Conservation (phyloP, 2,329 filamentous ascomycete species). For the Neodidymelliopsis sp. region DNA sequence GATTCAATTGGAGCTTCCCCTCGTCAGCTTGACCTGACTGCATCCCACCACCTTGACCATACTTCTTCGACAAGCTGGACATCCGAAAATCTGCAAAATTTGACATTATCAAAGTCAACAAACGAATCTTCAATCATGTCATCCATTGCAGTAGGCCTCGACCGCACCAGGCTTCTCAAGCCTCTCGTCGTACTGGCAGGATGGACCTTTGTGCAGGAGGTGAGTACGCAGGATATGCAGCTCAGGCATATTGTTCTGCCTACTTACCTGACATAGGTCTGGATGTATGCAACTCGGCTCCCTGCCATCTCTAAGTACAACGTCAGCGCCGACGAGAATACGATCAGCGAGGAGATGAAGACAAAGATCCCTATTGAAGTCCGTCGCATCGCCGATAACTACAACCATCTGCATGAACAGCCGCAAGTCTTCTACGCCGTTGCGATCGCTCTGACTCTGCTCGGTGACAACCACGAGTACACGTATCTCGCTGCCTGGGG, state of each 20-base stretch:
- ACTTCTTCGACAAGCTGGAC: conserved; percentile 5
- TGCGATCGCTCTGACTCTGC: conserved; percentile 10
- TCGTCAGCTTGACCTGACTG: conserved; percentile 5
- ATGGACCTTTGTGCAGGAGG: conserved; percentile 21
- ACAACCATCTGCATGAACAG: conserved; percentile 18
- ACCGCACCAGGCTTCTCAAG: conserved; percentile 19
- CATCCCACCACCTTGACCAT: conserved; percentile 6
- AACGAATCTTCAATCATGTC: conserved; percentile 2
- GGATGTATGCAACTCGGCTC: conserved; percentile 19
- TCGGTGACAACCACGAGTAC: conserved; percentile 17
- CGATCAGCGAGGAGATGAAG: conserved; percentile 10
- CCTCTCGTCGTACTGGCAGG: conserved; percentile 17
- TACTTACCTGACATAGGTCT: conserved; percentile 1
- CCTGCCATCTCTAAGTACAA: conserved; percentile 18
- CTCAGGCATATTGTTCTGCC: too few relatives aligned
- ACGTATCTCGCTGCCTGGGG: conserved; percentile 18
- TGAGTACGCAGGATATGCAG: too few relatives aligned
- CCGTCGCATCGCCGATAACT: conserved; percentile 18
- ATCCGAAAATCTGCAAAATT: too few relatives aligned
- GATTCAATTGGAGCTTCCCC: conserved; percentile 3
- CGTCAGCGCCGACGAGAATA: conserved; percentile 7
- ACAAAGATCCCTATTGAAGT: conserved; percentile 18
- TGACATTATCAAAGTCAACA: not conserved
- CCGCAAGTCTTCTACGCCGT: conserved; percentile 16
- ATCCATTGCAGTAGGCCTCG: conserved; percentile 19